Evolutionary conservation across 2,329 filamentous ascomycete species (phyloP), one percentile per base, ranked within the genome.

Genomic region (Epichloe gansuensis): DNA sequence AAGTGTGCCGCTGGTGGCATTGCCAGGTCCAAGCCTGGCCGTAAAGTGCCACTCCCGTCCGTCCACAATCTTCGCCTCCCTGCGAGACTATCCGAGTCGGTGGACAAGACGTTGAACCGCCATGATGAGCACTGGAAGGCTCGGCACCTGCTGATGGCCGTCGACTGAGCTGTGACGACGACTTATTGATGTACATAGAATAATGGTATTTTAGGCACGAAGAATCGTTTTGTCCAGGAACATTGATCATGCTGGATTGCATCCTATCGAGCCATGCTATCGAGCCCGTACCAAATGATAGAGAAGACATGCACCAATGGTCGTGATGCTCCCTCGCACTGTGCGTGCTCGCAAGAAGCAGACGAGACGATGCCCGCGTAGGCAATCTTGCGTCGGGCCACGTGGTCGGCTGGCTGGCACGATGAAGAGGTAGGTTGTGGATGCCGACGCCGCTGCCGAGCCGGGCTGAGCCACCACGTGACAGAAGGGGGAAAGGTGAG

Each of bases 1-100:
- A 67, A 66, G 46, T 73, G 70, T 49, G 70, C 66, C 13, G 62
- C 64, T 28, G 70, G 70, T 5, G 60, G 60, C 21, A 67, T 72
- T 23, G 4, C 41, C 17, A 28, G 35, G 11, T 52, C 54, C 15
- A 54, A 48, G 45, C 41, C 34, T 3, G 45, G 35, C 39, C 48
- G 48, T 45, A 43, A 13, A 46, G 37, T 35, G 38, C 45, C n/a
- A 38, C 54, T 37, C 17, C 52, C 25, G 45, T 25, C 2, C 15
- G 4, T 38, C 12, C 37, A 38, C 1, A 38, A 38, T 7, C 13
- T 5, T n/a, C 44, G 28, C 31, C n/a, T 37, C 25, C 25, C 28
- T 11, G 43, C 28, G 11, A 39, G 53, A 34, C 7, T 49, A 13
- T 52, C 53, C 15, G 42, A 52, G 2, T 9, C 3, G 23, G 53